Conservation (phyloP, 257 asterid species). For the Osmanthus fragrans region DNA sequence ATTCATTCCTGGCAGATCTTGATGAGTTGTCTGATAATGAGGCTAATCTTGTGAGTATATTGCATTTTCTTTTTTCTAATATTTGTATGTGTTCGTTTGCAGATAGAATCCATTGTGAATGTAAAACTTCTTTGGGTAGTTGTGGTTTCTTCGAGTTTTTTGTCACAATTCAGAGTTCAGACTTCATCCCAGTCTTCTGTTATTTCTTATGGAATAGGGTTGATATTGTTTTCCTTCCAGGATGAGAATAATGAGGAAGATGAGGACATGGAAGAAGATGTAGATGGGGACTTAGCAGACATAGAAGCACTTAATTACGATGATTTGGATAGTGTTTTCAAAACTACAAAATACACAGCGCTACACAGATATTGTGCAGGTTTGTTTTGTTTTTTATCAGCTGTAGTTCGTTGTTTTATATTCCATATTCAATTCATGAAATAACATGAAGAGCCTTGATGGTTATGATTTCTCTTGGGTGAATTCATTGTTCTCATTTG, state of each 20-base stretch:
- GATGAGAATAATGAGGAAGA: constrained; percentile 58
- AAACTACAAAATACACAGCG: constrained; percentile 81
- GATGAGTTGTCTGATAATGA: constrained; percentile 92
- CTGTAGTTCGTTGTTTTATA: neutral
- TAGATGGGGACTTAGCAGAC: constrained; percentile 87
- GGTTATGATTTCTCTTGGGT: constrained; percentile 25
- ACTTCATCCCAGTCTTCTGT: neutral
- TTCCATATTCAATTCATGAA: constrained; percentile 6
- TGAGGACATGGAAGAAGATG: constrained; percentile 84
- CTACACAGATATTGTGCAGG: constrained; percentile 75
- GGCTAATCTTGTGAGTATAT: constrained; percentile 66
- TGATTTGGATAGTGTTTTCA: constrained; percentile 88
- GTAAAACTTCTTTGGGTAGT: neutral
- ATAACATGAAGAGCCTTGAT: constrained; percentile 21
- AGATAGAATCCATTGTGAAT: constrained; percentile 7
- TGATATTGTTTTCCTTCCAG: constrained; percentile 41
- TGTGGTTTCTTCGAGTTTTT: neutral
- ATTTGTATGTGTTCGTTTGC: neutral
- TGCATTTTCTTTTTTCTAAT: neutral
- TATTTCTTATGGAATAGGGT: constrained; percentile 11
- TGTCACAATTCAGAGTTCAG: neutral
- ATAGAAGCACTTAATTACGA: constrained; percentile 89
- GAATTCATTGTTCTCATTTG: constrained; percentile 25
- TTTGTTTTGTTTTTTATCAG: constrained; percentile 31
- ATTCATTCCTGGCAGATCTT: constrained; percentile 95